Conservation (phyloP, 176 grass and related monocot species). For the Coix lacrymajobi region DNA sequence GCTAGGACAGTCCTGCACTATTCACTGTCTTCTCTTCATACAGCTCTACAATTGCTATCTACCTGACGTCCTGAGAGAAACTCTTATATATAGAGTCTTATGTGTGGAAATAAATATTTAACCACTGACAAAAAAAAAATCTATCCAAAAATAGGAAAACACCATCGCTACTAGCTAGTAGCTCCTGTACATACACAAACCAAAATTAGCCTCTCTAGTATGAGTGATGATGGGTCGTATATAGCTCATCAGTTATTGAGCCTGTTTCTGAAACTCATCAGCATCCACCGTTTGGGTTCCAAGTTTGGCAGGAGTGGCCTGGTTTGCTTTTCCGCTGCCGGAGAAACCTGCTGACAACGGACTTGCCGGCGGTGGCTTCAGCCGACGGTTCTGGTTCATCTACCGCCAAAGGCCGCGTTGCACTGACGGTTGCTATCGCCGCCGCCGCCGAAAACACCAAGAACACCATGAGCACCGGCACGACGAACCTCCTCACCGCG, state of each 20-base stretch:
- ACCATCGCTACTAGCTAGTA: not conserved
- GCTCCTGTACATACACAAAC: not conserved
- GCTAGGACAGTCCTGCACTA: not conserved
- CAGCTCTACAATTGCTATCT: not conserved
- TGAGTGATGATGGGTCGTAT: not conserved
- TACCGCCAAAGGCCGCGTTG: slow-evolving; percentile 15
- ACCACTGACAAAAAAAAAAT: not conserved
- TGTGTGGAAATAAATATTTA: not conserved
- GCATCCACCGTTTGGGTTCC: slow-evolving; percentile 33
- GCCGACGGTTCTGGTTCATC: not conserved
- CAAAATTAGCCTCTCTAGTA: not conserved
- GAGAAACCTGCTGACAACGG: slow-evolving; percentile 24
- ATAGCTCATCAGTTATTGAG: not conserved
- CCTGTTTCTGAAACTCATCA: not conserved
- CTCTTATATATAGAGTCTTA: not conserved
- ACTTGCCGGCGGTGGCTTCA: slow-evolving; percentile 5
- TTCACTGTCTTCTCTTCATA: not conserved
- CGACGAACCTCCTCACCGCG: slow-evolving; percentile 1
- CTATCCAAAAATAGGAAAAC: not conserved
- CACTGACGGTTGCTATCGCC: not conserved
- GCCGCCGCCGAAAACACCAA: slow-evolving; percentile 17
- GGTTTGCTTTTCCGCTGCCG: slow-evolving; percentile 3
- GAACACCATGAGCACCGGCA: slow-evolving; percentile 18
- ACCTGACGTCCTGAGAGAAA: not conserved
- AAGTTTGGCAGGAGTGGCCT: slow-evolving; percentile 23